These are phyloP conservation scores for Cochlearia excelsa DNA, from an alignment of 345 rosid species.

Conservation along the genomic window DNA sequence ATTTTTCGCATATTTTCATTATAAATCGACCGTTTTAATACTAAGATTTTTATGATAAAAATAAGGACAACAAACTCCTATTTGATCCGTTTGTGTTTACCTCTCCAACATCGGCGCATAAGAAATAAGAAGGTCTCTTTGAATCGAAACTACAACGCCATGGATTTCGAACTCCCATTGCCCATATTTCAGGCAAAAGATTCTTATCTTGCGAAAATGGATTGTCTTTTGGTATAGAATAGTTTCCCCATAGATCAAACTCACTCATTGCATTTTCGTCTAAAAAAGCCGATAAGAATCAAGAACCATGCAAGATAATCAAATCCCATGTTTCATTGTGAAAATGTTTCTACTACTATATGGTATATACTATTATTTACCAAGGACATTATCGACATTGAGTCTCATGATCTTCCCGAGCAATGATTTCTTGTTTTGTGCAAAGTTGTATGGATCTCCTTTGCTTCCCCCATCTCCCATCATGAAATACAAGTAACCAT, in stretches of 20 bases:
- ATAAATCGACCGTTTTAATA: too few species aligned
- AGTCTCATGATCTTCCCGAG: slow-evolving; percentile 59
- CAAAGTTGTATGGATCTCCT: slow-evolving; percentile 45
- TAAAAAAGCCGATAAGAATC: slow-evolving; percentile 11
- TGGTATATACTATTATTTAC: slow-evolving; percentile 17
- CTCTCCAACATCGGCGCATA: slow-evolving; percentile 59
- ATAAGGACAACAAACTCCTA: too few species aligned
- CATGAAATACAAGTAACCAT: slow-evolving; percentile 53
- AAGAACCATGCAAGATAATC: slow-evolving; percentile 9
- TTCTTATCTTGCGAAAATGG: slow-evolving; percentile 43
- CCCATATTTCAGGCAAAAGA: slow-evolving; percentile 54
- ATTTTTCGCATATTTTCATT: too few species aligned
- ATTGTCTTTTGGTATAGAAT: slow-evolving; percentile 50
- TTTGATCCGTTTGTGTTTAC: slow-evolving; percentile 9
- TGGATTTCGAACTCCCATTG: slow-evolving; percentile 53
- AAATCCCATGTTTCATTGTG: background rate
- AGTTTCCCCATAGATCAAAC: slow-evolving; percentile 54
- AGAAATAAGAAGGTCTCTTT: slow-evolving; percentile 48
- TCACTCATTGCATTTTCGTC: slow-evolving; percentile 32
- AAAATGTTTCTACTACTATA: background rate
- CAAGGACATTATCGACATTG: slow-evolving; percentile 44
- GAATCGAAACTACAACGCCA: slow-evolving; percentile 62
- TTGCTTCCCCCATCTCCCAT: slow-evolving; percentile 46
- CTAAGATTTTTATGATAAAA: too few species aligned
- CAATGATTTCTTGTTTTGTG: slow-evolving; percentile 54